These are phyloP conservation scores for Boletus rubescentipes DNA, from an alignment of 768 basidiomycete genomes.

Conservation along the genomic window DNA sequence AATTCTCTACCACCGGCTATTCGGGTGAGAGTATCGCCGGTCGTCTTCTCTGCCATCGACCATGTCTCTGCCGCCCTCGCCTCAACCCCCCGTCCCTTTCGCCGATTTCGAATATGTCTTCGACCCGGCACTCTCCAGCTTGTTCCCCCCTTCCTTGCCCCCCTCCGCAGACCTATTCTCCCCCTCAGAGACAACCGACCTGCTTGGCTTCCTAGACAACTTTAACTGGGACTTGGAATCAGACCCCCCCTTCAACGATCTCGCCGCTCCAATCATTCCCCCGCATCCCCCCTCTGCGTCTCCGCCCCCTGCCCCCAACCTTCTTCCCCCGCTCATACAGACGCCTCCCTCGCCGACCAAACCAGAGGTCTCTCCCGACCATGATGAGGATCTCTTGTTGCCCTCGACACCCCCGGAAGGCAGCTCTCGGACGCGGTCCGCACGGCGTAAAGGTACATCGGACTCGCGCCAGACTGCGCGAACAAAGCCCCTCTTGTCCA, in stretches of 20 bases:
- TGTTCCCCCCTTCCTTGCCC: constrained; percentile 62
- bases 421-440: constrained; percentile 12
- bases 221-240: constrained; percentile 66
- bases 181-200: constrained; percentile 70
- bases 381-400: constrained; percentile 3
- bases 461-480: constrained; percentile 33
- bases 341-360: constrained; percentile 8
- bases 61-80: constrained; percentile 28
- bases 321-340: background rate
- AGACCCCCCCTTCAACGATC: constrained; percentile 29
- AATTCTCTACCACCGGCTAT: constrained; percentile 18
- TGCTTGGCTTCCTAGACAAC: constrained; percentile 81
- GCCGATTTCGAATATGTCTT: constrained; percentile 74
- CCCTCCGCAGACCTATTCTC: constrained; percentile 80
- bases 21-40: constrained; percentile 18
- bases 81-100: constrained; percentile 56
- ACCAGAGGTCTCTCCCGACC: constrained; percentile 5
- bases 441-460: constrained; percentile 26
- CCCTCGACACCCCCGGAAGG: constrained; percentile 13
- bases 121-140: constrained; percentile 53
- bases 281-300: background rate
- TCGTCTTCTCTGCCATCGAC: constrained; percentile 8
- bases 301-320: background rate
- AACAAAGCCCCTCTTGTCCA: constrained; percentile 68
- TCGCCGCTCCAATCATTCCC: constrained; percentile 1